phyloP scores from a whole-genome alignment of 148 eudicot genomes.

The Chenopodium quinoa region DNA sequence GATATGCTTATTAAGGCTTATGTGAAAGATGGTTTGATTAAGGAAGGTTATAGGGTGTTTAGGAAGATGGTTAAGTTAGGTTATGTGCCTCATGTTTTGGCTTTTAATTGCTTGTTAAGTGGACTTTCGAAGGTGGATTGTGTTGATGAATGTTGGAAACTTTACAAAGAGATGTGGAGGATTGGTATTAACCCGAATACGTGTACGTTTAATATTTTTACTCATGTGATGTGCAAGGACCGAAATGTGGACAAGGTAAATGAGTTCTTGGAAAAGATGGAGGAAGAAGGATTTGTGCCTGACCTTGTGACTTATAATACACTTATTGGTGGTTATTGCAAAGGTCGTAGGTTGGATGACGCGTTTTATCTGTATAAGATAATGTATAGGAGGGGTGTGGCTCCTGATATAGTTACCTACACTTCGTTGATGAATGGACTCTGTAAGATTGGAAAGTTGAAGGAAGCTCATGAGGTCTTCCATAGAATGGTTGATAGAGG shows the following conservation, averaged over 20 bases:
- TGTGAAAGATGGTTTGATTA: conserved; percentile 50
- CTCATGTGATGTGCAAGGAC: conserved; percentile 60
- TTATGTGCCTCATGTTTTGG: conserved; percentile 55
- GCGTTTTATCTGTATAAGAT: conserved; percentile 77
- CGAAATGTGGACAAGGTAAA: conserved; percentile 59
- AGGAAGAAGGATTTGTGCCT: conserved; percentile 91
- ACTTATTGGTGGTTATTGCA: conserved; percentile 70
- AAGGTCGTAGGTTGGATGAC: conserved; percentile 61
- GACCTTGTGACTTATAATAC: conserved; percentile 88
- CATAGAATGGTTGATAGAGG: conserved; percentile 65
- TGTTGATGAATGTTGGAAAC: conserved; percentile 65
- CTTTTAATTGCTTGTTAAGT: conserved; percentile 65
- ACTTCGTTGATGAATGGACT: conserved; percentile 78
- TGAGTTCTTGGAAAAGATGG: conserved; percentile 81
- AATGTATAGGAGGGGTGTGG: conserved; percentile 72
- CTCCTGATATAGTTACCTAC: conserved; percentile 72
- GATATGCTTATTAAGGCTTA: conserved; percentile 85
- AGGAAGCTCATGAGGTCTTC: conserved; percentile 67
- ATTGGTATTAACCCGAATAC: conserved; percentile 64
- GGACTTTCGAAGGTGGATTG: conserved; percentile 54
- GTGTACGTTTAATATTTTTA: conserved; percentile 76
- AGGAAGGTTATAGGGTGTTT: conserved; percentile 60
- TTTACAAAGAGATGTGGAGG: conserved; percentile 57
- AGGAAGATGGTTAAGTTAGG: conserved; percentile 57
- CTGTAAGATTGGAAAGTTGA: conserved; percentile 69